Evolutionary conservation across 805 yeast genomes (phyloP), one percentile per base, ranked within the genome.

Genomic region (Wickerhamomyces ciferrii): DNA sequence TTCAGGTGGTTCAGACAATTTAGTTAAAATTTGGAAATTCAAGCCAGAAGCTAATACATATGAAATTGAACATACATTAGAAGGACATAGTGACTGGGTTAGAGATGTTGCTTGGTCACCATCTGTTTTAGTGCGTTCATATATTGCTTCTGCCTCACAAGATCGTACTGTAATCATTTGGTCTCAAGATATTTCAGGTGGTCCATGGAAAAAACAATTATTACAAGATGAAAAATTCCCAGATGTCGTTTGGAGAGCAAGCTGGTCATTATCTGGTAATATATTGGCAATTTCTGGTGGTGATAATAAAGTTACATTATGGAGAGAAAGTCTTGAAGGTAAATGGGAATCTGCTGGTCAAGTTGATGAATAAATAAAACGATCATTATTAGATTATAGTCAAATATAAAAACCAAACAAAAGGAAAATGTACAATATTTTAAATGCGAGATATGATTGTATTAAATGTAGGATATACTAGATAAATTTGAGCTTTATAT

Each of bases 71-170:
- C 83, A 83, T 39, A 77, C 80, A 24, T 76, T 94, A 45, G 83
- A 82, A 52, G 99, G 97, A 37, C 99, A 94, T 67, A 75, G 87
- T 17, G 99, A 94, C 67, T 94, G 99, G 99, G 97, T 94, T 31
- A 83, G 99, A 67, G 99, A 94, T 64, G 97, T 92, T 50, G 89
- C 96, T 4, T 94, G 99, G 99, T 89, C 97, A 19, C 97, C 98
- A 42, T 83, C 96, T 2, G 81, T 88, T 42, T 76, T 94, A 51
- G 78, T 88, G 41, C 84, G 87, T 56, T 83, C 96, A 14, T 92
- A 90, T 65, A 86, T 94, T 58, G 99, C 98, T 14, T 83, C 96
- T 34, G 97, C 97, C 10, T 91, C 98, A 20, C 98, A 94, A 69
- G 99, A 94, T 67, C 84, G 88, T 65, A 86, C 95, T 0, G 97